phyloP scores from a whole-genome alignment of 1,284 basidiomycete species.

The Melampsora americana region DNA sequence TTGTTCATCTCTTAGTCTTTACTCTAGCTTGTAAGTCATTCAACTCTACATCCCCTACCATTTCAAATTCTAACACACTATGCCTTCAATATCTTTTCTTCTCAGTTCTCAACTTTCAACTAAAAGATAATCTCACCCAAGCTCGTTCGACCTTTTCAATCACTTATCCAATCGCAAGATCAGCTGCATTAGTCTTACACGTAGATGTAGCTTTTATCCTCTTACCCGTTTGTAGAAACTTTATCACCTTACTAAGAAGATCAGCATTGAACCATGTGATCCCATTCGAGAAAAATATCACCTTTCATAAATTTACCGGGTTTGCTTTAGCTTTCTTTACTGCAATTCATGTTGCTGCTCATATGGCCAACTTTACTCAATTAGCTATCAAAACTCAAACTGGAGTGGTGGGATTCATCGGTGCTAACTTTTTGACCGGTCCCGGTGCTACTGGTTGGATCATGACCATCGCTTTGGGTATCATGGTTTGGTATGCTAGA shows the following conservation, averaged over 20 bases:
- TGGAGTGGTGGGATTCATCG: conserved; percentile 66
- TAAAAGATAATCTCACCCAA: conserved; percentile 49
- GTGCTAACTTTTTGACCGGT: conserved; percentile 69
- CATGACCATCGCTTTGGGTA: conserved; percentile 68
- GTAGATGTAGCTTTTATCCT: conserved; percentile 84
- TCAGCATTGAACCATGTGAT: conserved; percentile 77
- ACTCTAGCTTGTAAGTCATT: background rate
- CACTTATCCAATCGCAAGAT: conserved; percentile 66
- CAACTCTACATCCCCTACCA: conserved; percentile 23
- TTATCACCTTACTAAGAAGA: conserved; percentile 75
- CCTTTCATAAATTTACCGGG: conserved; percentile 71
- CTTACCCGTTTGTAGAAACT: conserved; percentile 83
- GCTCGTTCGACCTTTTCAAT: conserved; percentile 45
- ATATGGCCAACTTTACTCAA: conserved; percentile 70
- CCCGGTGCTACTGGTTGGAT: conserved; percentile 87
- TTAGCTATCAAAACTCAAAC: conserved; percentile 57
- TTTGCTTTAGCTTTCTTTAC: conserved; percentile 78
- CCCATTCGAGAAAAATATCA: conserved; percentile 57
- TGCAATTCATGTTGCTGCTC: conserved; percentile 68
- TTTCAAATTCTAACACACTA: no score
- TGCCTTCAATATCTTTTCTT: background rate
- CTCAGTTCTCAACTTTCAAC: background rate
- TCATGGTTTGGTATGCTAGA: conserved; percentile 76
- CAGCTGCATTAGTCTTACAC: conserved; percentile 78
- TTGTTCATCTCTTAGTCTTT: conserved; percentile 9